A percentile compares a stretch with the other conserved stretches of the same genome.
Evolutionary conservation across 164 flowering plant species (phyloP).

Genomic region (Houttuynia cordata): DNA sequence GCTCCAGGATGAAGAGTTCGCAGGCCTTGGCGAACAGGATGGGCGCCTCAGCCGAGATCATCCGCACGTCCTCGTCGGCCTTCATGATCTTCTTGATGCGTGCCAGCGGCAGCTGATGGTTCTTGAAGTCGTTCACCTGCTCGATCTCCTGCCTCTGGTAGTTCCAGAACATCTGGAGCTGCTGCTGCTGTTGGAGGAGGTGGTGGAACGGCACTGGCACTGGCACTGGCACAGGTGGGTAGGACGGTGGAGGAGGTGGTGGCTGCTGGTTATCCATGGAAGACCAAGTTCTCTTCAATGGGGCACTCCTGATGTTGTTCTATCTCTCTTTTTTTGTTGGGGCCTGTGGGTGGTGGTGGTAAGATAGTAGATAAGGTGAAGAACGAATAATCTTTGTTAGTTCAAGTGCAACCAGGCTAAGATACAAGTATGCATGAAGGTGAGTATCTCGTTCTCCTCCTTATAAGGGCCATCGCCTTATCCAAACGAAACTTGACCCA

Average conservation of each 20-base stretch:
- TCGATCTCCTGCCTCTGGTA: constrained; percentile 80
- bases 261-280: constrained; percentile 16
- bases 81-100: constrained; percentile 98
- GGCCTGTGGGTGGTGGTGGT: too few relatives aligned
- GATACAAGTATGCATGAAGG: too few relatives aligned
- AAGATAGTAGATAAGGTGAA: too few relatives aligned
- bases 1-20: constrained; percentile 87
- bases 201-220: constrained; percentile 27
- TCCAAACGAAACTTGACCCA: too few relatives aligned
- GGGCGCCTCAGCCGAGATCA: constrained; percentile 94
- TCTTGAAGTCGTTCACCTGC: constrained; percentile 71
- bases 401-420: too few relatives aligned
- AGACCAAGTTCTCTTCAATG: neutral
- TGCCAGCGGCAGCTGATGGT: constrained; percentile 87
- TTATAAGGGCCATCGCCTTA: too few relatives aligned
- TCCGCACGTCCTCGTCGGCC: constrained; percentile 93
- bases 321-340: too few relatives aligned
- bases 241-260: constrained; percentile 14
- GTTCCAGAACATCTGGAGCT: constrained; percentile 84
- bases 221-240: constrained; percentile 2
- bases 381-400: too few relatives aligned
- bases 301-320: too few relatives aligned
- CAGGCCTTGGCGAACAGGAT: constrained; percentile 86
- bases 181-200: constrained; percentile 87
- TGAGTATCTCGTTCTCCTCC: too few relatives aligned